phyloP scores from a whole-genome alignment of 768 basidiomycete genomes.

The Leucocoprinus sp. region DNA sequence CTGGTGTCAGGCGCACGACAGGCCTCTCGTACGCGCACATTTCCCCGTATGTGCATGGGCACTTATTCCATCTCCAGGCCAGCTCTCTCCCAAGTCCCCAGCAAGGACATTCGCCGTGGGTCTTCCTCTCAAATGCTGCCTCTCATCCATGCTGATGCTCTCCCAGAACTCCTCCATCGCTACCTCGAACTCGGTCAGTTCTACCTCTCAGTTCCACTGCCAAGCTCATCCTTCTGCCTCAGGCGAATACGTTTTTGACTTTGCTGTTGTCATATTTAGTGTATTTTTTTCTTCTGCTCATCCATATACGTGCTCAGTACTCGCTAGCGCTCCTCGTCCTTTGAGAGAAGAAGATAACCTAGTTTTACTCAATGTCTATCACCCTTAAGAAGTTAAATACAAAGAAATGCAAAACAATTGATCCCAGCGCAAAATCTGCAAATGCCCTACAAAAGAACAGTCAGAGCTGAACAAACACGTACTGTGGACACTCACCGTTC shows the following conservation, averaged over 20 bases:
- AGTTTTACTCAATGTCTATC: not conserved
- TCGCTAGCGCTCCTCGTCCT: slow-evolving; percentile 59
- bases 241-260: slow-evolving; percentile 86
- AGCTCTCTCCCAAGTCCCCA: slow-evolving; percentile 66
- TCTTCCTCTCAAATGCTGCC: slow-evolving; percentile 12
- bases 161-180: slow-evolving; percentile 56
- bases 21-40: slow-evolving; percentile 65
- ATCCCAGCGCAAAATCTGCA: slow-evolving; percentile 93
- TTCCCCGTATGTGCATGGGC: slow-evolving; percentile 1
- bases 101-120: slow-evolving; percentile 86
- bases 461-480: not conserved
- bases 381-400: slow-evolving; percentile 90
- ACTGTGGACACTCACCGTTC: slow-evolving; percentile 58
- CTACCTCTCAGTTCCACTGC: not conserved
- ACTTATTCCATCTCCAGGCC: slow-evolving; percentile 39
- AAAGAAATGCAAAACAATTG: slow-evolving; percentile 94
- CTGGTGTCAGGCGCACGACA: slow-evolving; percentile 77
- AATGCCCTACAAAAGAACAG: slow-evolving; percentile 65
- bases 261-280: slow-evolving; percentile 76
- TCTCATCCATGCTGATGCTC: slow-evolving; percentile 1
- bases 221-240: slow-evolving; percentile 11
- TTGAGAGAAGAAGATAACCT: slow-evolving; percentile 47
- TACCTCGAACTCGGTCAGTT: slow-evolving; percentile 74
- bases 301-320: not conserved
- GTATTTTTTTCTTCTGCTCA: slow-evolving; percentile 34